Evolutionary conservation across 2,329 filamentous ascomycete species (phyloP).

Genomic region (Aspergillus sp.): DNA sequence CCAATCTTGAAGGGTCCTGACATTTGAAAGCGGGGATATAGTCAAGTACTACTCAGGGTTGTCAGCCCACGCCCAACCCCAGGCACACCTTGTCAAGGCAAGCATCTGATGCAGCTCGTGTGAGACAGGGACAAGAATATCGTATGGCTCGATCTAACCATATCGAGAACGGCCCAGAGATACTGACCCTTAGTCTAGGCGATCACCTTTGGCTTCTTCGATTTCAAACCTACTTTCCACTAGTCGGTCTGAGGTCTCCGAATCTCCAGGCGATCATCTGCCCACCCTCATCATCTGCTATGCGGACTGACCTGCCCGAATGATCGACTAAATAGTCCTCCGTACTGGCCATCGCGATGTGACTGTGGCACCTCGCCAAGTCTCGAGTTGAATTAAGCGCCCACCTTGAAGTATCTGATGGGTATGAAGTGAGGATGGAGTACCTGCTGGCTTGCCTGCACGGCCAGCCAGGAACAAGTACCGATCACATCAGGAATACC

Average conservation of each 20-base stretch:
- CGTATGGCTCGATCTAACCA: neutral
- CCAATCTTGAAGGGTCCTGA: too few relatives aligned
- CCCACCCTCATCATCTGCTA: slow-evolving; percentile 7
- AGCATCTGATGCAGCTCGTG: too few relatives aligned
- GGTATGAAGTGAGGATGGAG: neutral
- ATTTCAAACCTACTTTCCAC: neutral
- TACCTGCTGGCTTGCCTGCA: neutral
- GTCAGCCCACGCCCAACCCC: too few relatives aligned
- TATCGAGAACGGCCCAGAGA: neutral
- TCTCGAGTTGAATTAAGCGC: neutral
- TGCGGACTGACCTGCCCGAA: slow-evolving; percentile 7
- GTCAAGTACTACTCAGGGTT: too few relatives aligned
- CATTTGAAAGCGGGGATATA: too few relatives aligned
- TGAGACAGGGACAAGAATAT: too few relatives aligned
- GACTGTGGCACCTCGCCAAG: neutral
- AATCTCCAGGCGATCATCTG: slow-evolving; percentile 2
- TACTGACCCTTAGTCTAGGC: neutral
- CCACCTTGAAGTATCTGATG: neutral
- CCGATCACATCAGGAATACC: neutral
- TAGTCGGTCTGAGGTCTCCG: neutral
- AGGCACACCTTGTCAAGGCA: too few relatives aligned
- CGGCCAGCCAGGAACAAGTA: neutral
- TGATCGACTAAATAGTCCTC: neutral
- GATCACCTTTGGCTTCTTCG: neutral
- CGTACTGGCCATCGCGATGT: neutral